Evolutionary conservation across 106 monocot genomes (phyloP), one percentile per base, ranked within the genome.

Genomic region (Allium sativum): DNA sequence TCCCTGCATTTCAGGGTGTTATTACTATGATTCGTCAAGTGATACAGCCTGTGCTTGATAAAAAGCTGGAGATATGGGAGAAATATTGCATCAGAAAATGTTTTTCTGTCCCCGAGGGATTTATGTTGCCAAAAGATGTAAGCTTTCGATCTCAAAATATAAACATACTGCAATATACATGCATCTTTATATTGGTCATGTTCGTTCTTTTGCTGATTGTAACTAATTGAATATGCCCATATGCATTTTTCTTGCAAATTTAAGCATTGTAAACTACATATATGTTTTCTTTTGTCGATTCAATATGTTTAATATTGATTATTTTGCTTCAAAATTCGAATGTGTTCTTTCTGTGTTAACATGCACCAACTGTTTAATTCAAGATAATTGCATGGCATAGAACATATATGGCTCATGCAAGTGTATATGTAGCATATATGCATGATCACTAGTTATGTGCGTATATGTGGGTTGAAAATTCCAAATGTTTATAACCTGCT

Each of bases 51-150:
- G 66, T 66, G 45, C 13, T 89, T 68, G 82, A 80, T 47, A 81
- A 74, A 62, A 45, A 73, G 61, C 64, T 89, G 78, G 54, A 42
- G 59, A 65, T 62, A 42, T 93, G 93, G 93, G 89, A 89, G 76
- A 89, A 70, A 61, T 88, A 78, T 22, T 93, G 93, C 60, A 72
- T 85, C 58, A 57, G 45, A 17, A 72, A 78, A 65, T 80, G 85
- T 56, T 93, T 93, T 72, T 47, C 68, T 65, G 68, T 93, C 54
- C 93, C 93, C 6, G 80, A 93, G 59, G 85, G 78, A 53, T 83
- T 93, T 55, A 58, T 61, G 6, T 61, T 75, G 18, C 74, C 70
- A 46, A 74, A 71, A 74, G 31, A 20, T 70, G 93, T 93, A 78
- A 12, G 93, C 59, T 18, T 44, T 61, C 9, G 13, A 61, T 10